phyloP scores from a whole-genome alignment of 371 early-diverging fungal genomes.

The Catenaria anguillulae region DNA sequence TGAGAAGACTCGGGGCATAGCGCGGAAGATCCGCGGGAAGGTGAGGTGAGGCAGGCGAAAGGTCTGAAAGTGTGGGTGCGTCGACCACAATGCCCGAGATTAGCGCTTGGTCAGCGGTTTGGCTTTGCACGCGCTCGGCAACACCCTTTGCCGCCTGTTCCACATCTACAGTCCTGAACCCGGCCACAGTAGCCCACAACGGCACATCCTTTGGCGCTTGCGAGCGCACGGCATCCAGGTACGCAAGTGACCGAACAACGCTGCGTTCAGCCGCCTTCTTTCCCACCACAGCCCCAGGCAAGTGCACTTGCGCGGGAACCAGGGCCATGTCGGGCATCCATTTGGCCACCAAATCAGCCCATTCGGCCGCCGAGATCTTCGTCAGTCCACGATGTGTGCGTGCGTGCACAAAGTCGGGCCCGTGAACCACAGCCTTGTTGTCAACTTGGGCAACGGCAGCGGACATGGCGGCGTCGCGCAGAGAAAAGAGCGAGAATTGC shows the following conservation, averaged over 20 bases:
- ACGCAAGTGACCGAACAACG: background rate
- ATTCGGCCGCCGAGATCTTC: background rate
- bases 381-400: background rate
- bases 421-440: background rate
- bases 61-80: background rate
- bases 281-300: background rate
- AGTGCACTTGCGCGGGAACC: background rate
- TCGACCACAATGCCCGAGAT: background rate
- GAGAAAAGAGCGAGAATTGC: background rate
- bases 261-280: background rate
- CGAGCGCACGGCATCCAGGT: background rate
- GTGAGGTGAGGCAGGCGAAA: background rate
- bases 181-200: background rate
- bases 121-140: background rate
- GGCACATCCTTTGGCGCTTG: background rate
- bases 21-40: background rate
- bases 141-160: background rate
- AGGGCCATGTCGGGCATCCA: background rate
- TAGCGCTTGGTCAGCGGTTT: no score
- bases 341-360: background rate
- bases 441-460: background rate
- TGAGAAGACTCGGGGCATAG: background rate
- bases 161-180: background rate
- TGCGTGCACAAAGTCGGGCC: background rate
- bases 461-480: background rate